Conservation (phyloP, 768 basidiomycete genomes). For the Lyophyllum shimeji region DNA sequence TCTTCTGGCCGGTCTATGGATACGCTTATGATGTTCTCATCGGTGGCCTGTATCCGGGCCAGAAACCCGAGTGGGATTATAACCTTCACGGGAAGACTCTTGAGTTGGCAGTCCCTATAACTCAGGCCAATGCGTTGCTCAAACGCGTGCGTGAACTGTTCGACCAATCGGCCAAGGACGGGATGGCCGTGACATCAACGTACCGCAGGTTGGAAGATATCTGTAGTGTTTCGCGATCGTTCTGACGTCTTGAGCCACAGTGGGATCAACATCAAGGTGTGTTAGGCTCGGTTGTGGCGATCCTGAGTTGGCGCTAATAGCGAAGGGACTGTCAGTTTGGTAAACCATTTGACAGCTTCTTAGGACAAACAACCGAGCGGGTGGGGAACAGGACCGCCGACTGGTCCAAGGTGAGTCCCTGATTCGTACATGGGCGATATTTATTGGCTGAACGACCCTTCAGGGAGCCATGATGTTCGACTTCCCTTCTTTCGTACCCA, state of each 20-base stretch:
- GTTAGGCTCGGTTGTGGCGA: background rate
- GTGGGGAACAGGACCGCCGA: constrained; percentile 29
- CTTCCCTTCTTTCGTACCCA: constrained; percentile 34
- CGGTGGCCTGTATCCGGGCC: constrained; percentile 32
- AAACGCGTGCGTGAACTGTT: constrained; percentile 31
- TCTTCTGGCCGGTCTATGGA: constrained; percentile 34
- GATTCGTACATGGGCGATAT: background rate
- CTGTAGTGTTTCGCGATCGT: background rate
- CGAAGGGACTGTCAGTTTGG: constrained; percentile 25
- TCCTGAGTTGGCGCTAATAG: background rate
- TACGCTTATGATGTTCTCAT: constrained; percentile 38
- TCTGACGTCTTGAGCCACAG: constrained; percentile 13
- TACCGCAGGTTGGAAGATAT: constrained; percentile 27
- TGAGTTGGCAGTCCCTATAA: constrained; percentile 33
- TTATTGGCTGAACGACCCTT: background rate
- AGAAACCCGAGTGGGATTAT: constrained; percentile 35
- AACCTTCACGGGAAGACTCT: constrained; percentile 32
- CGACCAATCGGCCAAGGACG: constrained; percentile 31
- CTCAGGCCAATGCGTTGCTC: constrained; percentile 28
- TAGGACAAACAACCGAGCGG: constrained; percentile 34
- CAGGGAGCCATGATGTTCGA: constrained; percentile 40
- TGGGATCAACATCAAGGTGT: constrained; percentile 34
- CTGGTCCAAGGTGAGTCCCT: constrained; percentile 31
- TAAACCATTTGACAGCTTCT: constrained; percentile 33
- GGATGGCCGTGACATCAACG: constrained; percentile 34